These are phyloP conservation scores for Colletotrichum falcatum DNA, from an alignment of 2,329 filamentous ascomycete genomes.

Conservation along the genomic window DNA sequence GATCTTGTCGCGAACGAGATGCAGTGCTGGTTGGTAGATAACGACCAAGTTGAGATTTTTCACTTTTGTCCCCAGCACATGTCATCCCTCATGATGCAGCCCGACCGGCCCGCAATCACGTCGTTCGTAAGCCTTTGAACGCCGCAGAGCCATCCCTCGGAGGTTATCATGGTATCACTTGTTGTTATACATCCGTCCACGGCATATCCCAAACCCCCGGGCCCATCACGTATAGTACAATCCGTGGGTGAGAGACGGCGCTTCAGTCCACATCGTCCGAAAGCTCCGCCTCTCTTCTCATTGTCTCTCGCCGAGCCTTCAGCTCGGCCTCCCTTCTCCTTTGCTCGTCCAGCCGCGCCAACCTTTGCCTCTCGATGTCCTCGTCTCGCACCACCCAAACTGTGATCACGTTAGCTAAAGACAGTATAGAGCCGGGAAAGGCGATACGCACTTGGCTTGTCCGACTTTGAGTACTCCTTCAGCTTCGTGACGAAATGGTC, in stretches of 20 bases:
- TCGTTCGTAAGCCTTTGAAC: slow-evolving; percentile 10
- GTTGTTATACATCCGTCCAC: slow-evolving; percentile 21
- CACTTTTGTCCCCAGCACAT: background rate
- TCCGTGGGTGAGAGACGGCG: background rate
- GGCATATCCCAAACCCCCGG: slow-evolving; percentile 9
- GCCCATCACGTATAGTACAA: slow-evolving; percentile 25
- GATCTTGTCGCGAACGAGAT: background rate
- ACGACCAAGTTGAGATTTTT: background rate
- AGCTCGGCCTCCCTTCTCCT: slow-evolving; percentile 56
- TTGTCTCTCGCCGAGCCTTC: slow-evolving; percentile 59
- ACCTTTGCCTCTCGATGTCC: slow-evolving; percentile 57
- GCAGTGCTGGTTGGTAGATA: background rate
- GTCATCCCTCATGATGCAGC: background rate
- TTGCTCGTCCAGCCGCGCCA: slow-evolving; percentile 51
- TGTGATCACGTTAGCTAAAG: slow-evolving; percentile 43
- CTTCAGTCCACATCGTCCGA: slow-evolving; percentile 37
- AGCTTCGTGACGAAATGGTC: slow-evolving; percentile 86
- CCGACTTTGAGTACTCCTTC: slow-evolving; percentile 90
- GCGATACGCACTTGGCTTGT: slow-evolving; percentile 83
- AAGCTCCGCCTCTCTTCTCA: slow-evolving; percentile 62
- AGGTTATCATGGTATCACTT: slow-evolving; percentile 34
- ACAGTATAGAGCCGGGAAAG: background rate
- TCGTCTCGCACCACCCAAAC: slow-evolving; percentile 66
- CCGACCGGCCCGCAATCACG: background rate
- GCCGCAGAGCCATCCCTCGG: slow-evolving; percentile 28